Conservation (phyloP, 2,329 filamentous ascomycete species). For the Microdochium nivale region DNA sequence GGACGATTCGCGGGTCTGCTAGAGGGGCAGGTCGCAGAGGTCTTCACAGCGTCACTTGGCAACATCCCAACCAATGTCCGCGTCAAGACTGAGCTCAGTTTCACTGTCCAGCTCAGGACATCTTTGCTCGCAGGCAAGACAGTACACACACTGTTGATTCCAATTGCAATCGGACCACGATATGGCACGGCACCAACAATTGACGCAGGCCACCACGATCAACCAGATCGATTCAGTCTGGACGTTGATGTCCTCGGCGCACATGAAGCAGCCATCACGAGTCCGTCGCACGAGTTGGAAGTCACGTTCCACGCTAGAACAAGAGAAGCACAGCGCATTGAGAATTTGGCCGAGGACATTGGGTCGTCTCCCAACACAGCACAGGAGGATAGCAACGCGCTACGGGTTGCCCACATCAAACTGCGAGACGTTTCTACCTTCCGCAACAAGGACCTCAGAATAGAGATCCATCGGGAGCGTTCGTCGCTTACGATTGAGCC, state of each 20-base stretch:
- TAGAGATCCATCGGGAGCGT: conserved; percentile 11
- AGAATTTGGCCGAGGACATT: not conserved
- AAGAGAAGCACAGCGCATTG: not conserved
- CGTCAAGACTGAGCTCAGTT: conserved; percentile 14
- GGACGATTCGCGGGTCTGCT: conserved; percentile 8
- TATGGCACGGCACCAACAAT: conserved; percentile 10
- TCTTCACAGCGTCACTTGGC: conserved; percentile 16
- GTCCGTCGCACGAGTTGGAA: not conserved
- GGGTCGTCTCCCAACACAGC: not conserved
- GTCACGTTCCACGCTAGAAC: not conserved
- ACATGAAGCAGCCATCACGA: not conserved
- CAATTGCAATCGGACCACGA: conserved; percentile 15
- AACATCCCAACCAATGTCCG: conserved; percentile 14
- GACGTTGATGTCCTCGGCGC: not conserved
- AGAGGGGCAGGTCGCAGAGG: conserved; percentile 15
- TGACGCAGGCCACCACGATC: not conserved
- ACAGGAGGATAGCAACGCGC: not conserved
- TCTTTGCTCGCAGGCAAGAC: conserved; percentile 9
- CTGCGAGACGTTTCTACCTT: conserved; percentile 4
- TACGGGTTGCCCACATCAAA: conserved; percentile 1
- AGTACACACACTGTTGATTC: conserved; percentile 12
- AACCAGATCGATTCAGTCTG: not conserved
- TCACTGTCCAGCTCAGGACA: conserved; percentile 13
- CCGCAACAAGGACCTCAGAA: conserved; percentile 15
- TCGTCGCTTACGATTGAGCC: conserved; percentile 3